Evolutionary conservation across 164 flowering plant species (phyloP).

Genomic region (Tinospora cordifolia): DNA sequence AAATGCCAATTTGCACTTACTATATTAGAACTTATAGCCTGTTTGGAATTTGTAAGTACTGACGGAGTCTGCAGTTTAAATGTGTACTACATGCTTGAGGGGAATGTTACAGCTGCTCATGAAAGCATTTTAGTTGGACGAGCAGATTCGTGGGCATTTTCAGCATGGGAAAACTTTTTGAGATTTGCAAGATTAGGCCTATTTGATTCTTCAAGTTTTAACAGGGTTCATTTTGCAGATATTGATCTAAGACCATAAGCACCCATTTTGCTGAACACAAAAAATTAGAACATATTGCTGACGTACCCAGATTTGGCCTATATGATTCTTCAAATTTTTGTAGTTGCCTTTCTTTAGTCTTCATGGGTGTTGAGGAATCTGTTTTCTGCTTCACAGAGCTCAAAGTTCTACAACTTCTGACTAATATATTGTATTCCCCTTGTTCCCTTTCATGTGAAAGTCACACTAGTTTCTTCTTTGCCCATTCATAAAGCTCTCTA

Average conservation of each 20-base stretch:
- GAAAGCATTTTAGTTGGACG: too few relatives aligned
- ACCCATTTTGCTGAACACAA: background rate
- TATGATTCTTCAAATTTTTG: background rate
- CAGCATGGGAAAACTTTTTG: too few relatives aligned
- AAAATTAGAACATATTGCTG: background rate
- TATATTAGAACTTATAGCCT: too few relatives aligned
- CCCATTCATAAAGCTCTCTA: too few relatives aligned
- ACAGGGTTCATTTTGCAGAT: background rate
- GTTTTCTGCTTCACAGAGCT: too few relatives aligned
- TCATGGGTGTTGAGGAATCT: background rate
- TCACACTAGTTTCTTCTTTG: background rate
- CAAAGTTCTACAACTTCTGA: too few relatives aligned
- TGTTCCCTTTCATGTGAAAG: background rate
- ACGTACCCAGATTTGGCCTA: background rate
- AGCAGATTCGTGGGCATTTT: too few relatives aligned
- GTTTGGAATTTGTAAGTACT: too few relatives aligned
- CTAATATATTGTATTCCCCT: background rate
- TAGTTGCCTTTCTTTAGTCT: background rate
- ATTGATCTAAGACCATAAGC: background rate
- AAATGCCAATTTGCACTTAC: background rate
- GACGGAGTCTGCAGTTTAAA: too few relatives aligned
- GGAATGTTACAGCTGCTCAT: too few relatives aligned
- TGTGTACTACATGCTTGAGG: too few relatives aligned
- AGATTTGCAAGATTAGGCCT: background rate
- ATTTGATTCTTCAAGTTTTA: too few relatives aligned